These are phyloP conservation scores for Tuctoria greenei DNA, from an alignment of 176 grass and related monocot species.

Conservation along the genomic window DNA sequence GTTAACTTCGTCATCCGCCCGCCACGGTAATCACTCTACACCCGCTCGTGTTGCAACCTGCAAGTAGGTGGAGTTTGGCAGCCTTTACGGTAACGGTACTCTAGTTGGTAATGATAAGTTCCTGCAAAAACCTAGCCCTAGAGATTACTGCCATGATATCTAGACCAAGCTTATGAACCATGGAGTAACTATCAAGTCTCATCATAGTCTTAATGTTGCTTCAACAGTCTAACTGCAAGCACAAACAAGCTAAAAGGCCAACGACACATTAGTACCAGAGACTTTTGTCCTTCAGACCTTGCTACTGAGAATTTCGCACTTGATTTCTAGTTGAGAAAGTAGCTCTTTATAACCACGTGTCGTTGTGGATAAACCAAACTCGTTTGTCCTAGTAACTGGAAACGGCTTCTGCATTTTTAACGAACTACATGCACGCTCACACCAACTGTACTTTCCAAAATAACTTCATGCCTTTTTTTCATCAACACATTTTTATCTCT, in stretches of 20 bases:
- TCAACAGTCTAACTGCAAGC: not conserved
- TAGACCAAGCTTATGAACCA: not conserved
- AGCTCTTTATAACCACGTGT: not conserved
- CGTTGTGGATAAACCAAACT: not conserved
- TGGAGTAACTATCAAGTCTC: not conserved
- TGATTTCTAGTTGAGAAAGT: not conserved
- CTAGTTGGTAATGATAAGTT: not conserved
- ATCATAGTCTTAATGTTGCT: not conserved
- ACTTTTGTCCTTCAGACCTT: not conserved
- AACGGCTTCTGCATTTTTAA: conserved; percentile 4
- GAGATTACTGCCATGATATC: not conserved
- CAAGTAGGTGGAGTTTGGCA: conserved; percentile 14
- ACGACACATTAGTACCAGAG: not conserved
- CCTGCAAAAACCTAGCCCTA: not conserved
- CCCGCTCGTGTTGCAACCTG: not conserved
- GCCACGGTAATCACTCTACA: conserved; percentile 60
- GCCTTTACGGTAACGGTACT: not conserved
- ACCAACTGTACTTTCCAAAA: conserved; percentile 22
- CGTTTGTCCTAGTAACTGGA: not conserved
- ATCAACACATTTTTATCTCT: not conserved
- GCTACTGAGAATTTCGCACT: not conserved
- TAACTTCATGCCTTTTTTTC: not conserved
- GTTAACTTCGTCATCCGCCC: conserved; percentile 98
- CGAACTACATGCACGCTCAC: not conserved
- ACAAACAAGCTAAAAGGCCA: not conserved